Evolutionary conservation across 2,329 filamentous ascomycete genomes (phyloP), one percentile per base, ranked within the genome.

Genomic region (Penicillium paneum): DNA sequence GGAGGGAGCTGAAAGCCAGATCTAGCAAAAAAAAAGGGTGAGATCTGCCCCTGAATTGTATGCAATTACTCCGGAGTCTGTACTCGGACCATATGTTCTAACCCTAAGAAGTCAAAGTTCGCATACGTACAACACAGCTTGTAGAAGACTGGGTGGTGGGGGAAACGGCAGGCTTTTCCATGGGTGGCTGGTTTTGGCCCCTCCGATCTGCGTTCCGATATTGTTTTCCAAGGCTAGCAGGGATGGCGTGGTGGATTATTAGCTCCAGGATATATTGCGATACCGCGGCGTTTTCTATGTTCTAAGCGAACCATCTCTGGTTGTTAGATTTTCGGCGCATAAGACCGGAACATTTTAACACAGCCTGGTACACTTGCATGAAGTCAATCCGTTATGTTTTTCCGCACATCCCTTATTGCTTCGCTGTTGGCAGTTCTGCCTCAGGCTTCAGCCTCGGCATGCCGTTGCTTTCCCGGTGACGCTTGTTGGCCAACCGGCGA

Each of bases 391-490:
- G 5, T 21, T 3, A 49, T 49, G 46, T 41, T 49, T 41, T 49
- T 49, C 36, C 26, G 35, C n/a, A 15, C 19, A 21, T 24, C 36
- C 17, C 21, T 49, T 15, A 6, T 49, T 41, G 47, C 42, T 26
- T 54, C 51, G 13, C n/a, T 54, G 6, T 39, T 44, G 47, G 55
- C 32, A 11, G 38, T 32, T 8, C 32, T 44, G 3, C 46, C 47
- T 13, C 26, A 38, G 19, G 55, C 43, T 34, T 50, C 50, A 4
- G 29, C 41, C 5, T 47, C 56, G 4, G 29, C 55, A 7, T 82
- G 80, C 65, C 74, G 75, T 17, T 81, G 76, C 66, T 73, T 79
- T 36, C 82, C 83, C 0, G 78, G 76, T 15, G 80, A 85, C 52
- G n/a, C 58, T 1, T 78, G 75, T 63, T 87, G 83, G 82, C 84